Evolutionary conservation across 2,329 filamentous ascomycete genomes (phyloP).

Genomic region (Graphilbum sp.): DNA sequence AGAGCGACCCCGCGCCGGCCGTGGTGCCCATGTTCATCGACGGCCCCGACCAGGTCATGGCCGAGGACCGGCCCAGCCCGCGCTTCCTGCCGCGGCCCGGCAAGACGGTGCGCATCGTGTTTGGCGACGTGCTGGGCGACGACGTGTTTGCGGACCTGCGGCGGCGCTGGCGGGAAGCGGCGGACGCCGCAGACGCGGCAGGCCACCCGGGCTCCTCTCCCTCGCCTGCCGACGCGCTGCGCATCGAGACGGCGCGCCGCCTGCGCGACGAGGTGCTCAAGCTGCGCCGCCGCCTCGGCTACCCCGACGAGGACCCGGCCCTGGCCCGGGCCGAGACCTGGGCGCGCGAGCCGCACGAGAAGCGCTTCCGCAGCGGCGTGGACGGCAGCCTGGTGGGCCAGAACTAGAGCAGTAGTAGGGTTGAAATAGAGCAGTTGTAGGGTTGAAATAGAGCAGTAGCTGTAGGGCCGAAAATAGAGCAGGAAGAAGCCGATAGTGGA

Average conservation of each 20-base stretch:
- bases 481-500: too few relatives aligned
- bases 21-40: constrained; percentile 91
- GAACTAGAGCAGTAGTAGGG: constrained; percentile 8
- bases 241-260: constrained; percentile 64
- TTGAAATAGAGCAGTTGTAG: not conserved
- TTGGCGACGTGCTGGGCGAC: constrained; percentile 62
- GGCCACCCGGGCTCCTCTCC: not conserved
- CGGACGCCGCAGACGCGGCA: not conserved
- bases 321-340: constrained; percentile 70
- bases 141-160: constrained; percentile 69
- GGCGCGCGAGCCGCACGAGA: constrained; percentile 33
- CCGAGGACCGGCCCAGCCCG: constrained; percentile 64
- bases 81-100: constrained; percentile 63
- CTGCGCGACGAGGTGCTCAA: constrained; percentile 69
- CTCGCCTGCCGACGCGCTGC: constrained; percentile 25
- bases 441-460: not conserved
- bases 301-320: constrained; percentile 66
- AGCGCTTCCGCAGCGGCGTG: constrained; percentile 34
- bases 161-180: constrained; percentile 54
- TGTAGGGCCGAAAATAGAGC: not conserved
- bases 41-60: constrained; percentile 76
- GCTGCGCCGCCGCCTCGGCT: constrained; percentile 54
- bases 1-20: constrained; percentile 68
- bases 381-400: constrained; percentile 32
- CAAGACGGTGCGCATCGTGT: constrained; percentile 54